Evolutionary conservation across 202 grass and related monocot genomes (phyloP).

Genomic region (Schoenoplectus tabernaemontani): DNA sequence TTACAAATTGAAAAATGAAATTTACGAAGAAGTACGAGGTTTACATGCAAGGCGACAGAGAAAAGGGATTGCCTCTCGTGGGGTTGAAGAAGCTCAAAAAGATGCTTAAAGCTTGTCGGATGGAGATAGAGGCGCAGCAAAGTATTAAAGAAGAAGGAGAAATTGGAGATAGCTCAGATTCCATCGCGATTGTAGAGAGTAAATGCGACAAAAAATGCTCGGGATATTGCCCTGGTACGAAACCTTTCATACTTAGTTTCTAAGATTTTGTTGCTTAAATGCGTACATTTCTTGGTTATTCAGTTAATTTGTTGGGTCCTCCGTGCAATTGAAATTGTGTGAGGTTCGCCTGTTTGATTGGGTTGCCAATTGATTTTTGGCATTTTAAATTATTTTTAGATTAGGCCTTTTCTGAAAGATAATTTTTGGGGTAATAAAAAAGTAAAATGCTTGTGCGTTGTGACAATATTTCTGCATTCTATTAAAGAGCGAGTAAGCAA

Average conservation of each 20-base stretch:
- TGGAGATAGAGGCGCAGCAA: not conserved
- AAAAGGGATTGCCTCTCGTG: constrained; percentile 60
- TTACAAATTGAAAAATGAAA: constrained; percentile 40
- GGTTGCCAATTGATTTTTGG: not conserved
- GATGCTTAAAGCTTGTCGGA: constrained; percentile 67
- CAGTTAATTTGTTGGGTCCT: not conserved
- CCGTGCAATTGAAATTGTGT: constrained; percentile 1
- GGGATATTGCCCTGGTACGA: constrained; percentile 40
- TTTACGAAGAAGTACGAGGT: constrained; percentile 75
- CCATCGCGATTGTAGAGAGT: constrained; percentile 12
- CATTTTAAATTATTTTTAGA: not conserved
- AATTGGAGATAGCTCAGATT: not conserved
- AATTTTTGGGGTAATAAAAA: not conserved
- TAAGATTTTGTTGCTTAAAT: not conserved
- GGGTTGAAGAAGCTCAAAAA: constrained; percentile 86
- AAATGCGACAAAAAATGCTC: constrained; percentile 29
- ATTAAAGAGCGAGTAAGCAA: no score
- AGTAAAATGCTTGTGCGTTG: no score
- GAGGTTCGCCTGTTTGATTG: no score
- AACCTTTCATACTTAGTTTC: not conserved
- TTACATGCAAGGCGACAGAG: constrained; percentile 52
- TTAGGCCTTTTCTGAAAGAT: not conserved
- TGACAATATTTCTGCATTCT: no score
- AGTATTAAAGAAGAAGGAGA: not conserved
- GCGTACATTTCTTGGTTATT: not conserved